A percentile compares a stretch with the other conserved stretches of the same genome.
Evolutionary conservation across 345 rosid genomes (phyloP).

Genomic region (Citrus cavaleriei): DNA sequence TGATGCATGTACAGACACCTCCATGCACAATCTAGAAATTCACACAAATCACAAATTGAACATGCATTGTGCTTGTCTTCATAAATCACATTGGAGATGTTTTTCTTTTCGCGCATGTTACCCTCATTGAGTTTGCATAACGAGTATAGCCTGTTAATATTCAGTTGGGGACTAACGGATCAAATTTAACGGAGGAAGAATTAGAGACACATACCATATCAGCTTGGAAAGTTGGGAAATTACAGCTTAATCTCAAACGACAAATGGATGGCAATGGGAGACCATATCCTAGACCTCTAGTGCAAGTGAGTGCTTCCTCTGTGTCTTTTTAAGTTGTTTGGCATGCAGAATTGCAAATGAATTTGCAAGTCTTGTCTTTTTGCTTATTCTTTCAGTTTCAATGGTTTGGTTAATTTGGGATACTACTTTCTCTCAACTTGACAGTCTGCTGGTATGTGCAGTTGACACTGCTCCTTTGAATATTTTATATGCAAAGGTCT

Average conservation of each 20-base stretch:
- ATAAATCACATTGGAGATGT: not conserved
- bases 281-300: conserved; percentile 45
- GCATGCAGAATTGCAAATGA: not conserved
- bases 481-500: not conserved
- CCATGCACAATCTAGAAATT: not conserved
- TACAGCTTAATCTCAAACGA: conserved; percentile 56
- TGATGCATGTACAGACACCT: not conserved
- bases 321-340: conserved; percentile 8
- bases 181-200: conserved; percentile 88
- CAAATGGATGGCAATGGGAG: conserved; percentile 66
- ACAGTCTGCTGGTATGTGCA: not conserved
- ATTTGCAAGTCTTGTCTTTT: not conserved
- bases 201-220: conserved; percentile 89
- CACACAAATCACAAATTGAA: not conserved
- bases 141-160: conserved; percentile 17
- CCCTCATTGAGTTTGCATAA: not conserved
- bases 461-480: not conserved
- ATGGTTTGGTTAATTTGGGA: not conserved
- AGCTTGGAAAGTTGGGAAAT: conserved; percentile 94
- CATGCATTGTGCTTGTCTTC: not conserved
- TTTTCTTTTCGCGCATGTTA: not conserved
- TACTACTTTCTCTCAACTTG: not conserved
- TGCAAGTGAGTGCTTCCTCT: conserved; percentile 45
- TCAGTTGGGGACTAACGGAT: conserved; percentile 81
- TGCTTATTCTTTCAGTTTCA: not conserved